Percentiles rank a stretch among this genome's conserved stretches.
Evolutionary conservation across 2,329 filamentous ascomycete species (phyloP).

Genomic region (Cordyceps farinosa): DNA sequence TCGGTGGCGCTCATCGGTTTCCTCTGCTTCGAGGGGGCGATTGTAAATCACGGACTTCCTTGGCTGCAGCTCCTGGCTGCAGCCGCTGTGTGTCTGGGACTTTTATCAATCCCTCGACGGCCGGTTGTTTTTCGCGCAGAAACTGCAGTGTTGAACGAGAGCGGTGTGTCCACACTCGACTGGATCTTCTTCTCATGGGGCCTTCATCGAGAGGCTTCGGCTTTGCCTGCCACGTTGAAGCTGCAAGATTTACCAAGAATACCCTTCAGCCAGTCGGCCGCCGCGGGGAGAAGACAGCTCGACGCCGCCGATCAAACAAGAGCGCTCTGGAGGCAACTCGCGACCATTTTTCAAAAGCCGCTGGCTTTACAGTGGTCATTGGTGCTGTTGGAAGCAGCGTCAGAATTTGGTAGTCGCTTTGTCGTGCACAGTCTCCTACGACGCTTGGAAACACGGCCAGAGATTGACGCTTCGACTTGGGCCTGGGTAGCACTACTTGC

Average conservation of each 20-base stretch:
- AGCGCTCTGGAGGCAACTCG: background rate
- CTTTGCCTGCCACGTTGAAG: background rate
- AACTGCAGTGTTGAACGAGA: background rate
- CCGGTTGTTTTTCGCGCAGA: background rate
- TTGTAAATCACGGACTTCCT: background rate
- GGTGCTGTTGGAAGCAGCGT: slow-evolving; percentile 1
- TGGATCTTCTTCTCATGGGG: slow-evolving; percentile 12
- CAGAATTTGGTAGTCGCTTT: slow-evolving; percentile 8
- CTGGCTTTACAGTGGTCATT: slow-evolving; percentile 8
- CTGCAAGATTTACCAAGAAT: background rate
- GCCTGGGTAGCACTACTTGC: slow-evolving; percentile 48
- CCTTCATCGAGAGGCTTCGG: background rate
- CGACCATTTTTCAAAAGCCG: background rate
- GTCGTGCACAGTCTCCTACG: slow-evolving; percentile 7
- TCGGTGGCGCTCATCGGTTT: background rate
- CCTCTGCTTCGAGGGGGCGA: background rate
- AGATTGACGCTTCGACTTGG: slow-evolving; percentile 28
- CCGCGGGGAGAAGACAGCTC: background rate
- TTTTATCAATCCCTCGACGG: background rate
- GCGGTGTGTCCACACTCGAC: slow-evolving; percentile 4
- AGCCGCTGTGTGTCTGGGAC: background rate
- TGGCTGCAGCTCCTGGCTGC: background rate
- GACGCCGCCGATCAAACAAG: background rate
- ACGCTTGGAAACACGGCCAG: slow-evolving; percentile 36
- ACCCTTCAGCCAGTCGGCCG: background rate